phyloP scores from a whole-genome alignment of 305 asterid genomes.

The Fraxinus greggii region DNA sequence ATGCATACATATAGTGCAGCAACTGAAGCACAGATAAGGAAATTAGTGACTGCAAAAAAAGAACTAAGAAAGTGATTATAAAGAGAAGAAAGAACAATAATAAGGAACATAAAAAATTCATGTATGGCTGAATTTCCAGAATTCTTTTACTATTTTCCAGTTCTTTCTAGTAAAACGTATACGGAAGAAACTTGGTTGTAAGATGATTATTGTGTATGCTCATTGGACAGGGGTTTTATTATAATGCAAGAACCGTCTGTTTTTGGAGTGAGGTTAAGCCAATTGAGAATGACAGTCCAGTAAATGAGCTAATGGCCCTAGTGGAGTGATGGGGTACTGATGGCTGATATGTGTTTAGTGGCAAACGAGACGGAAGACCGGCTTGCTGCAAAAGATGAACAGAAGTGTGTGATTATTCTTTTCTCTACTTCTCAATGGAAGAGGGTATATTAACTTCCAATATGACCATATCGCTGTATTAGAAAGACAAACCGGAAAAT shows the following conservation, averaged over 20 bases:
- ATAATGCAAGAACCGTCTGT: background rate
- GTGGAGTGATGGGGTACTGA: background rate
- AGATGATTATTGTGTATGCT: background rate
- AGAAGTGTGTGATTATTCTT: background rate
- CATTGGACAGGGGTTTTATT: background rate
- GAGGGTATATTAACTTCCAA: background rate
- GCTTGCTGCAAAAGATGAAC: background rate
- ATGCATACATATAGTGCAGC: background rate
- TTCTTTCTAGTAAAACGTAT: background rate
- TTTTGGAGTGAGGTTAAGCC: background rate
- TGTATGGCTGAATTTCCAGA: background rate
- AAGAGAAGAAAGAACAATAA: background rate
- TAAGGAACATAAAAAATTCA: background rate
- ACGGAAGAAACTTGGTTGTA: background rate
- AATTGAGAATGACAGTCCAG: background rate
- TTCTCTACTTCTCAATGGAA: background rate
- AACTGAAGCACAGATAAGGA: background rate
- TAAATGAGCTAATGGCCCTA: background rate
- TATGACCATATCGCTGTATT: background rate
- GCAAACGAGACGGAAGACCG: background rate
- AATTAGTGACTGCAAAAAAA: background rate
- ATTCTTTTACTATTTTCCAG: background rate
- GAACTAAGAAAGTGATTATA: background rate
- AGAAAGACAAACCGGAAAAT: background rate
- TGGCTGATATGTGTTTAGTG: background rate